phyloP scores from a whole-genome alignment of 2,329 filamentous ascomycete species.

The Madurella fahalii region DNA sequence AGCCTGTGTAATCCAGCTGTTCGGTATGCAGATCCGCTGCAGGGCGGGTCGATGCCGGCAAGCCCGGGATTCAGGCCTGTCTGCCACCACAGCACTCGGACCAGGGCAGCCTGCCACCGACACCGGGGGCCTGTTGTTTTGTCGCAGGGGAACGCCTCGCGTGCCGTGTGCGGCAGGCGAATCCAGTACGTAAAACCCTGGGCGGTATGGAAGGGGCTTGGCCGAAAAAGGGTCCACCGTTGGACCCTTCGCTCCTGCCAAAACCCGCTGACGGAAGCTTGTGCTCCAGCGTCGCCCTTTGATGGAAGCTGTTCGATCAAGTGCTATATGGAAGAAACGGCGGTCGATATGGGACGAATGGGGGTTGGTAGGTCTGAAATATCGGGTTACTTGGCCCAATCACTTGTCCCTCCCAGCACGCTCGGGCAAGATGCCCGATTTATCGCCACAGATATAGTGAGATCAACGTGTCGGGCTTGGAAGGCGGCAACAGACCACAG shows the following conservation, averaged over 20 bases:
- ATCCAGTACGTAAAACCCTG: constrained; percentile 33
- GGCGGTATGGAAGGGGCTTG: neutral
- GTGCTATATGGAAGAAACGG: neutral
- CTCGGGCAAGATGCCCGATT: too few relatives aligned
- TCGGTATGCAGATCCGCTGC: constrained; percentile 17
- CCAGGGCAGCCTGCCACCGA: constrained; percentile 10
- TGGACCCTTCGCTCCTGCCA: constrained; percentile 5
- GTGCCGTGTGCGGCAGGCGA: constrained; percentile 14
- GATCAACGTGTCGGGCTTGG: too few relatives aligned
- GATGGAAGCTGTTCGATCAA: neutral
- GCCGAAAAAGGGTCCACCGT: constrained; percentile 8
- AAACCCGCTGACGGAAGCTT: constrained; percentile 10
- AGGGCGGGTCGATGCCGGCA: constrained; percentile 23
- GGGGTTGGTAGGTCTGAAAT: too few relatives aligned
- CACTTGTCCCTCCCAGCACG: too few relatives aligned
- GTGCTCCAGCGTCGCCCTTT: constrained; percentile 5
- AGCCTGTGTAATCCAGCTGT: constrained; percentile 11
- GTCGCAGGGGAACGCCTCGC: constrained; percentile 13
- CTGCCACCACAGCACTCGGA: neutral
- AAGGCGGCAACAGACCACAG: too few relatives aligned
- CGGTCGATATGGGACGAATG: neutral
- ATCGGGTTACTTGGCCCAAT: too few relatives aligned
- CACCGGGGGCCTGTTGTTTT: constrained; percentile 2
- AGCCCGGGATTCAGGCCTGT: constrained; percentile 7
- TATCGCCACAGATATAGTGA: too few relatives aligned